These are phyloP conservation scores for Kazachstania sp. DNA, from an alignment of 1,139 yeast species.

Conservation along the genomic window DNA sequence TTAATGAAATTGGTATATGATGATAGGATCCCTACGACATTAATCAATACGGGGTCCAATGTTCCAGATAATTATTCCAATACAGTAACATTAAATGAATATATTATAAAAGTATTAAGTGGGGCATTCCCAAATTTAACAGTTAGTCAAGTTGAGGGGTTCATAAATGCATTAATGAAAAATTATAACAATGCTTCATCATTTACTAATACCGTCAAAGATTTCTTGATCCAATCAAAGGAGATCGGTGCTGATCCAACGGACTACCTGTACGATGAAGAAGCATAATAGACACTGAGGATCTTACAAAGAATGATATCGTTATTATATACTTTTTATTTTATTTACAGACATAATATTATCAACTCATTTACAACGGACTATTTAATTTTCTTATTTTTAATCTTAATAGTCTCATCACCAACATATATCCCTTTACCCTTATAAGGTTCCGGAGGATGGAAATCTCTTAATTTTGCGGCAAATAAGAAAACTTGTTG, in stretches of 20 bases:
- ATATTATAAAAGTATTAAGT: slow-evolving; percentile 65
- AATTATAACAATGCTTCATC: slow-evolving; percentile 62
- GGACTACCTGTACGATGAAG: slow-evolving; percentile 89
- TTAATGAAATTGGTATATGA: slow-evolving; percentile 77
- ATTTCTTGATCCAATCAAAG: slow-evolving; percentile 89
- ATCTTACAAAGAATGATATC: slow-evolving; percentile 45
- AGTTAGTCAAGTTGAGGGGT: slow-evolving; percentile 67
- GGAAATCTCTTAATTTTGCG: slow-evolving; percentile 73
- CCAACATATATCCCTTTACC: slow-evolving; percentile 96
- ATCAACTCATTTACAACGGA: neutral
- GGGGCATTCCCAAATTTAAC: slow-evolving; percentile 85
- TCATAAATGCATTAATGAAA: slow-evolving; percentile 63
- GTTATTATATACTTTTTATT: neutral
- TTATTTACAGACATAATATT: neutral
- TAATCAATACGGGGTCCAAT: slow-evolving; percentile 56
- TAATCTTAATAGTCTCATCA: slow-evolving; percentile 81
- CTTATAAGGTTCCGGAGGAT: slow-evolving; percentile 97
- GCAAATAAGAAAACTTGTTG: slow-evolving; percentile 86
- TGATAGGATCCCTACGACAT: slow-evolving; percentile 57
- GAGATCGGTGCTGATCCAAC: slow-evolving; percentile 88
- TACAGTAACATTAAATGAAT: slow-evolving; percentile 65
- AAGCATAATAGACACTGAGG: slow-evolving; percentile 62
- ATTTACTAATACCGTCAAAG: slow-evolving; percentile 79
- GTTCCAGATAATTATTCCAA: slow-evolving; percentile 78
- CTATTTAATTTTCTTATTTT: slow-evolving; percentile 85